These are phyloP conservation scores for Gardenia jasminoides DNA, from an alignment of 257 asterid genomes.

Conservation along the genomic window DNA sequence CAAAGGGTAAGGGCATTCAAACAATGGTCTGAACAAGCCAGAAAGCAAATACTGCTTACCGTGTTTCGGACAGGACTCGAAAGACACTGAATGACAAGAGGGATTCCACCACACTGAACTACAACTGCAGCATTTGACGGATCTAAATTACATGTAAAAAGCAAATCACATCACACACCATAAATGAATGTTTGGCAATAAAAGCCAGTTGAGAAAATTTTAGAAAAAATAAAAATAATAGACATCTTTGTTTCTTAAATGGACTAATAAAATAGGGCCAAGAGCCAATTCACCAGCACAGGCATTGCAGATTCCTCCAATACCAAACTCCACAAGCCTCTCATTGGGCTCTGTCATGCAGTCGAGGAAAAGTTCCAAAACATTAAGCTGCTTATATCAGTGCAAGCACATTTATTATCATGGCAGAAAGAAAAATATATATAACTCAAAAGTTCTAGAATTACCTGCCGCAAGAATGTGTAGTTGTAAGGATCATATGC, in stretches of 20 bases:
- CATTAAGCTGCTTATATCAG: conserved; percentile 63
- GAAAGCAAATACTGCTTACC: conserved; percentile 33
- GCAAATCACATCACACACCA: not conserved
- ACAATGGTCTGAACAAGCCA: not conserved
- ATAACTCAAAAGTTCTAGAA: not conserved
- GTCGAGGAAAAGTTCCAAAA: conserved; percentile 88
- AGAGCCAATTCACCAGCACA: conserved; percentile 52
- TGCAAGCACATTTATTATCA: conserved; percentile 9
- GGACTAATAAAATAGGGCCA: not conserved
- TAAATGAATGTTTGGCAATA: not conserved
- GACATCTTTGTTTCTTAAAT: not conserved
- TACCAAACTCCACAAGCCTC: conserved; percentile 85
- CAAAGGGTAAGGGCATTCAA: not conserved
- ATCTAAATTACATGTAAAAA: conserved; percentile 41
- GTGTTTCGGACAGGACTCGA: conserved; percentile 93
- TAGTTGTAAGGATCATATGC: conserved; percentile 95
- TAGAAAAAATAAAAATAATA: not conserved
- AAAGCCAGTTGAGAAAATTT: not conserved
- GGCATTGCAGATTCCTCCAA: conserved; percentile 89
- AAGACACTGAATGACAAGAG: conserved; percentile 79
- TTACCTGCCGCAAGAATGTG: conserved; percentile 80
- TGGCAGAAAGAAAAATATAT: not conserved
- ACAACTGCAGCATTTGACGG: conserved; percentile 77
- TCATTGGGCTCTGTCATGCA: conserved; percentile 88
- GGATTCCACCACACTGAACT: conserved; percentile 67